Evolutionary conservation across 1,139 yeast genomes (phyloP).

Genomic region (Debaryomycetaceae sp.): DNA sequence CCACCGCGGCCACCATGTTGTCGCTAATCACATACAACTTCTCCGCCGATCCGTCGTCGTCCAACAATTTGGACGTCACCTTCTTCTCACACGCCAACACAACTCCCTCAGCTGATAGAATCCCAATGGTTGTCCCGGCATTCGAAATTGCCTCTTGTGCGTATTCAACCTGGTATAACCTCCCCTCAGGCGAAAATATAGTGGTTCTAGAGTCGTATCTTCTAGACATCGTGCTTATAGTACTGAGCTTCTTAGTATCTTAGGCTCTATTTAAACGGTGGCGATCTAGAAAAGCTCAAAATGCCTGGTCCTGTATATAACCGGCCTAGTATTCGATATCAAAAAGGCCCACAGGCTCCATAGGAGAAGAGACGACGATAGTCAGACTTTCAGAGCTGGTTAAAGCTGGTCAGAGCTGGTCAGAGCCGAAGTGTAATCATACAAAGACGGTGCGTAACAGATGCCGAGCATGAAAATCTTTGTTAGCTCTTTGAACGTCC

Average conservation of each 20-base stretch:
- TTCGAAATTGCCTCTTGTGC: conserved; percentile 97
- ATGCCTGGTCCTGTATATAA: neutral
- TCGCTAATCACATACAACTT: conserved; percentile 82
- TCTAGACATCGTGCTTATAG: conserved; percentile 35
- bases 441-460: too few relatives aligned
- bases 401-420: too few relatives aligned
- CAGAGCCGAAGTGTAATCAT: too few relatives aligned
- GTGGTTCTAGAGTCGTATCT: conserved; percentile 94
- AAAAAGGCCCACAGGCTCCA: neutral
- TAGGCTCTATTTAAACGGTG: conserved; percentile 4
- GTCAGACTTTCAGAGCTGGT: neutral
- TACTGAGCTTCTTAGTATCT: neutral
- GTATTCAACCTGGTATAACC: conserved; percentile 93
- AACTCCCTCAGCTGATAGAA: conserved; percentile 87
- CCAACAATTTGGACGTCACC: conserved; percentile 85
- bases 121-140: conserved; percentile 97
- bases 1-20: conserved; percentile 89
- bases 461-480: conserved; percentile 27
- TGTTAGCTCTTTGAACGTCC: conserved; percentile 47
- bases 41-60: conserved; percentile 91
- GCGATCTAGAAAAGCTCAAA: conserved; percentile 1
- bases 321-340: neutral
- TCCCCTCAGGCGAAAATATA: conserved; percentile 97
- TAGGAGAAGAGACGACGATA: neutral
- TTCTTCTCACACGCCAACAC: conserved; percentile 96